Conservation (phyloP, 2,329 filamentous ascomycete species). For the Aspergillus ochraceoroseus region DNA sequence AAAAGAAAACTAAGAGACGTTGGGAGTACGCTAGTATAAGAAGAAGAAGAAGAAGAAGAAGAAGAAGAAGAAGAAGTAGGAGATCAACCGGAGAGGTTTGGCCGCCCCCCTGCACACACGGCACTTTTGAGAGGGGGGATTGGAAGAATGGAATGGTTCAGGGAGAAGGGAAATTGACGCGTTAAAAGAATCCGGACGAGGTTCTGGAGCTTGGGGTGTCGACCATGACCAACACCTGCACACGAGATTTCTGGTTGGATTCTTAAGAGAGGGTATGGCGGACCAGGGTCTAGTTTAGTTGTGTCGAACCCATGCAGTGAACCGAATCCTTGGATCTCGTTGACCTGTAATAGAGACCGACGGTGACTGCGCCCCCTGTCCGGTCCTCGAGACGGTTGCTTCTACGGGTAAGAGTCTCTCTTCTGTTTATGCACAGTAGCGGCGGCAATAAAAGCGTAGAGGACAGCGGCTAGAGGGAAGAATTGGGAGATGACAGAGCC, state of each 20-base stretch:
- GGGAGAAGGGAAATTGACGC: constrained; percentile 7
- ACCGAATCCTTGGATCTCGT: constrained; percentile 22
- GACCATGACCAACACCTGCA: constrained; percentile 21
- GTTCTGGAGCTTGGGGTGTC: constrained; percentile 11
- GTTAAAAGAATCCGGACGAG: constrained; percentile 8
- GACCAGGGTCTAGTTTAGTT: constrained; percentile 21
- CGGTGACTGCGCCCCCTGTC: constrained; percentile 22
- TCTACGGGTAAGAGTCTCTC: constrained; percentile 18
- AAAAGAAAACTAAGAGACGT: constrained; percentile 1
- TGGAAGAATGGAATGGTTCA: constrained; percentile 7
- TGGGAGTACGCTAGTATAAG: too few species aligned
- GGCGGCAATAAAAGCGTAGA: constrained; percentile 15
- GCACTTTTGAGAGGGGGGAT: background rate
- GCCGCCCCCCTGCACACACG: background rate
- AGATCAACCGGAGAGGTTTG: background rate
- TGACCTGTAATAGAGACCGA: constrained; percentile 20
- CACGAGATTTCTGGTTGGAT: constrained; percentile 21
- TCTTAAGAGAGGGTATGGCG: constrained; percentile 17
- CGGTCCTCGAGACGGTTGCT: too few species aligned
- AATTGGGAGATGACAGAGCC: too few species aligned
- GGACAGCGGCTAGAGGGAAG: constrained; percentile 5
- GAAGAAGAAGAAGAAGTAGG: background rate
- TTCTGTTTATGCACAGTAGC: constrained; percentile 20
- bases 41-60: background rate
- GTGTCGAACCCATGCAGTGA: constrained; percentile 26